Percentiles rank a stretch among this genome's conserved stretches.
Evolutionary conservation across 2,329 filamentous ascomycete species (phyloP).

Genomic region (Colletotrichum coccodes): DNA sequence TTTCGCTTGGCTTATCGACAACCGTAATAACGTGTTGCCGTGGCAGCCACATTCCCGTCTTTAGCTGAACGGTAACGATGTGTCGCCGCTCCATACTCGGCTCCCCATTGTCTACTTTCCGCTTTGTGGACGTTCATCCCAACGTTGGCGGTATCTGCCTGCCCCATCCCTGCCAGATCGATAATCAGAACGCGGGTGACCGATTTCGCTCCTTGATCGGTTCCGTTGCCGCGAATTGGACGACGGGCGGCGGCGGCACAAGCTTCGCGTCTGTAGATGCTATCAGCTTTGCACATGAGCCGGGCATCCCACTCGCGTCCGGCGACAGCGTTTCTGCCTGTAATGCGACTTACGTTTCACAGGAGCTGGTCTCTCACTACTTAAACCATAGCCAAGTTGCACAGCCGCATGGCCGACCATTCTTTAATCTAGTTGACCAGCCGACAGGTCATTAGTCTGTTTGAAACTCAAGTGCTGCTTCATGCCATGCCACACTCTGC

Average conservation of each 20-base stretch:
- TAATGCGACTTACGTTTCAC: too few species aligned
- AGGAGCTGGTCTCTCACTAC: too few species aligned
- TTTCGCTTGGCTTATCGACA: not conserved
- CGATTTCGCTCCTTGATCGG: not conserved
- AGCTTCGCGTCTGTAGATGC: too few species aligned
- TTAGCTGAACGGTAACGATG: not conserved
- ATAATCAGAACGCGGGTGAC: not conserved
- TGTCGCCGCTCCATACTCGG: not conserved
- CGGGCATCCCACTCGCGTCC: not conserved
- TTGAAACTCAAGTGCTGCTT: not conserved
- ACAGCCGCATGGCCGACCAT: not conserved
- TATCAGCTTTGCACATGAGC: too few species aligned
- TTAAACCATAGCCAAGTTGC: not conserved
- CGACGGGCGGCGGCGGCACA: not conserved
- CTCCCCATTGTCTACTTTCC: not conserved
- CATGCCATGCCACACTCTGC: not conserved
- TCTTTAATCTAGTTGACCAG: not conserved
- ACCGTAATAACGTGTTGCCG: not conserved
- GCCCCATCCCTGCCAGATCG: conserved; percentile 14
- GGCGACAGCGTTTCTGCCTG: not conserved
- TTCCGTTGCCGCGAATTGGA: not conserved
- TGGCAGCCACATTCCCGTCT: not conserved
- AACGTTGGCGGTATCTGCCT: not conserved
- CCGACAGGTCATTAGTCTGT: not conserved
- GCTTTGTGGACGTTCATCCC: conserved; percentile 20